Conservation (phyloP, 2,329 filamentous ascomycete genomes). For the Cytospora chrysosperma region DNA sequence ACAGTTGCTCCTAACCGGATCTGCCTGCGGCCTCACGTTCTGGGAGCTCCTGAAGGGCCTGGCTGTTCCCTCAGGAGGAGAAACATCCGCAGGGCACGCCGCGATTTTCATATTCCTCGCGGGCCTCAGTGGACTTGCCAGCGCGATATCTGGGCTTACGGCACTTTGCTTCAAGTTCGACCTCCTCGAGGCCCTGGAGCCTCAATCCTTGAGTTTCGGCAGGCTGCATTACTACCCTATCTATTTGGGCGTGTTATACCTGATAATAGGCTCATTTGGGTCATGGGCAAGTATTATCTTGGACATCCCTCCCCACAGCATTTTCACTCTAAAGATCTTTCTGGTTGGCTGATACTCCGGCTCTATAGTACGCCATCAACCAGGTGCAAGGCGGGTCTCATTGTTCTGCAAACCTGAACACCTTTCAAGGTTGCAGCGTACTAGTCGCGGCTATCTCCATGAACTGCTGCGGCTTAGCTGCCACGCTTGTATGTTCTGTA, state of each 20-base stretch:
- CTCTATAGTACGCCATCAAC: neutral
- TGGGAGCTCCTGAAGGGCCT: neutral
- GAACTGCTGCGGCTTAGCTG: neutral
- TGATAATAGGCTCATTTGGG: neutral
- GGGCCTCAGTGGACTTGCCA: neutral
- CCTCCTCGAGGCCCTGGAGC: neutral
- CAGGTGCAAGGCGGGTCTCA: neutral
- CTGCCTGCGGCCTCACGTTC: neutral
- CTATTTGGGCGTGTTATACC: neutral
- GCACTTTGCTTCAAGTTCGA: neutral
- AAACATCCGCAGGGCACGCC: neutral
- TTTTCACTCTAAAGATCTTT: neutral
- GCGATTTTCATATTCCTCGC: neutral
- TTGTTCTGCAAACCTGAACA: neutral
- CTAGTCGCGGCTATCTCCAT: neutral
- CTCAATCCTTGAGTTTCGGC: neutral
- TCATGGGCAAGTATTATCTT: neutral
- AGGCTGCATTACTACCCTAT: neutral
- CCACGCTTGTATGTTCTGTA: neutral
- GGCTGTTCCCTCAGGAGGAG: neutral
- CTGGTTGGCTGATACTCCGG: neutral
- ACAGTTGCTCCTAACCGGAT: neutral
- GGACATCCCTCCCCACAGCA: no score
- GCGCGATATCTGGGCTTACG: neutral
- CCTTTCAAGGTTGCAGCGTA: neutral